Base-by-base conservation (phyloP, 1,139 yeast species). In the Candida sojae region DNA sequence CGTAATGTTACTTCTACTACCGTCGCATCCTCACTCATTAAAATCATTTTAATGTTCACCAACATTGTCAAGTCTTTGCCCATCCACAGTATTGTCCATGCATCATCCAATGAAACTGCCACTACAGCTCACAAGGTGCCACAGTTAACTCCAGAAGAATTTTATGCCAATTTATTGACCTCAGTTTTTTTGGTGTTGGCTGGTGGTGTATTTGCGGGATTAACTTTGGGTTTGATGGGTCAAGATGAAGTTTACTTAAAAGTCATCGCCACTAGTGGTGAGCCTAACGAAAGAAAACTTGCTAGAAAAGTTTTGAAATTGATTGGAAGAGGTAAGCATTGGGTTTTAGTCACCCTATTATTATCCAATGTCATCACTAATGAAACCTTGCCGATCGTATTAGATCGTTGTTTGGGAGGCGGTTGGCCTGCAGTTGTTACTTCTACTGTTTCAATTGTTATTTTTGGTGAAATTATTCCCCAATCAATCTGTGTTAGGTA, bases 371-470 rank as follows among this genome's bases (percentile, higher is more conserved):
- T 93, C 45, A 89, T 93, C 63, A 93, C 98, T 44, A 93, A 93
- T 67, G 99, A 93, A 67, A 86, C 97, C 1, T 77, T 93, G 52
- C 99, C 99, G 2, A 93, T 93, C 59, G 96, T 93, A 13, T 78
- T 93, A 54, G 98, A 93, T 64, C 78, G 96, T 49, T 87, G 92
- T 60, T 79, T 93, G 28, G 98, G 98, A 43, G 98, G 99, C 40
- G 99, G 99, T 2, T 88, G 96, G 90, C 93, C 96, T 11, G 99
- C 99, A 0, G 96, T 93, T 43, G 91, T 91, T 23, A 80, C 93
- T 9, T 87, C 97, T 11, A 92, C 99, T 0, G 93, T 88, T 2
- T 83, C 93, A 31, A 93, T 93, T 64, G 98, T 93, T 46, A 81
- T 93, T 23, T 93, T 93, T 68, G 99, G 99, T 48, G 99, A 93